Percentiles rank a stretch among this genome's conserved stretches.
Conservation (phyloP, 306 rosid genomes). For the Rosa chinensis region DNA sequence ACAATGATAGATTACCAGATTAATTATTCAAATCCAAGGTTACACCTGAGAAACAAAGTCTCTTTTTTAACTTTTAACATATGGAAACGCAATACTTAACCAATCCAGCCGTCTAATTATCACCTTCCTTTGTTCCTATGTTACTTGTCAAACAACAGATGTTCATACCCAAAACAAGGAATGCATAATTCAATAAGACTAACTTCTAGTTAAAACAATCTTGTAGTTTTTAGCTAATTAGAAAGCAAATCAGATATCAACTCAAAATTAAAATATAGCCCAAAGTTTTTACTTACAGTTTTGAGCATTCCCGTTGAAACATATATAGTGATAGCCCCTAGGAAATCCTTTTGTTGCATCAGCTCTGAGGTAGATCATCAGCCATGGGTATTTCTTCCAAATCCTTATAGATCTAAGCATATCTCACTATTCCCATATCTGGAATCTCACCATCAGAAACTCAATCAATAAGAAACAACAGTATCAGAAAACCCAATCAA, state of each 20-base stretch:
- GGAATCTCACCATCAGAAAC: no score
- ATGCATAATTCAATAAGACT: neutral
- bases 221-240: neutral
- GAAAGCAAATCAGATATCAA: neutral
- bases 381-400: conserved; percentile 64
- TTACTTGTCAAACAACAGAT: neutral
- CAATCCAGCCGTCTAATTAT: conserved; percentile 8
- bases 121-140: neutral
- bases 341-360: conserved; percentile 79
- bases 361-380: conserved; percentile 84
- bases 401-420: no score
- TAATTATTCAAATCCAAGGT: neutral
- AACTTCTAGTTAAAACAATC: neutral
- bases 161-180: neutral
- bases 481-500: no score
- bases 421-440: no score
- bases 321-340: conserved; percentile 72
- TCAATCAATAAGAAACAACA: no score
- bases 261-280: neutral
- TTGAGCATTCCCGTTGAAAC: conserved; percentile 81
- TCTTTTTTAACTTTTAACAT: neutral
- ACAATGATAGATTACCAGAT: conserved; percentile 15
- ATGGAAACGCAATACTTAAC: neutral
- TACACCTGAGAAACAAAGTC: neutral
- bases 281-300: conserved; percentile 42